A percentile compares a stretch with the other conserved stretches of the same genome.
Conservation (phyloP, 768 basidiomycete species). For the Leucosporidium creatinivorum region DNA sequence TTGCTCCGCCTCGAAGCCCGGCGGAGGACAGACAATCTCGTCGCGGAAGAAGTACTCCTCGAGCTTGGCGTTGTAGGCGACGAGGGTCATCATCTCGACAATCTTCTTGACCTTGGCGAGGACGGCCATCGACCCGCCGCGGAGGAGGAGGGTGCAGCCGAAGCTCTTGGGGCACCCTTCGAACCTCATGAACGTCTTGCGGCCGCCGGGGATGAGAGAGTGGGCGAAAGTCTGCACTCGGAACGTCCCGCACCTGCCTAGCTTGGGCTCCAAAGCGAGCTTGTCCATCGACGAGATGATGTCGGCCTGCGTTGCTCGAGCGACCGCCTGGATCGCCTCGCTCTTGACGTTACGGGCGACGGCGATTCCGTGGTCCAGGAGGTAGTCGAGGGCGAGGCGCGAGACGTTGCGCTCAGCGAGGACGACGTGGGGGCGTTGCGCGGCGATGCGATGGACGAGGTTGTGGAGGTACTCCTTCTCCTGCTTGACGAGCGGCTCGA, state of each 20-base stretch:
- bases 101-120: slow-evolving; percentile 83
- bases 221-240: slow-evolving; percentile 92
- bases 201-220: slow-evolving; percentile 78
- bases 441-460: slow-evolving; percentile 79
- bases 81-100: slow-evolving; percentile 81
- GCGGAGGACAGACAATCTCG: slow-evolving; percentile 40
- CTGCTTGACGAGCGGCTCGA: slow-evolving; percentile 81
- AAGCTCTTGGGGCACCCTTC: slow-evolving; percentile 89
- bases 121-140: slow-evolving; percentile 75
- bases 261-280: slow-evolving; percentile 74
- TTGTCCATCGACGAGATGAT: slow-evolving; percentile 56
- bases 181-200: slow-evolving; percentile 97
- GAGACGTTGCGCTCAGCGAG: slow-evolving; percentile 88
- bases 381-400: slow-evolving; percentile 75
- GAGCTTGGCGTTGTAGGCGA: slow-evolving; percentile 85
- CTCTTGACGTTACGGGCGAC: slow-evolving; percentile 85
- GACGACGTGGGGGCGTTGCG: slow-evolving; percentile 81
- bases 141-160: slow-evolving; percentile 87
- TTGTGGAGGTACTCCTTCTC: slow-evolving; percentile 89
- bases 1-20: background rate
- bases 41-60: slow-evolving; percentile 53
- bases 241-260: slow-evolving; percentile 81
- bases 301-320: slow-evolving; percentile 91
- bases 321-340: slow-evolving; percentile 74
- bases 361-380: slow-evolving; percentile 75